Percentiles rank a stretch among this genome's conserved stretches.
Evolutionary conservation across 352 stramenopile species (phyloP).

Genomic region (Pythium utonaiense): DNA sequence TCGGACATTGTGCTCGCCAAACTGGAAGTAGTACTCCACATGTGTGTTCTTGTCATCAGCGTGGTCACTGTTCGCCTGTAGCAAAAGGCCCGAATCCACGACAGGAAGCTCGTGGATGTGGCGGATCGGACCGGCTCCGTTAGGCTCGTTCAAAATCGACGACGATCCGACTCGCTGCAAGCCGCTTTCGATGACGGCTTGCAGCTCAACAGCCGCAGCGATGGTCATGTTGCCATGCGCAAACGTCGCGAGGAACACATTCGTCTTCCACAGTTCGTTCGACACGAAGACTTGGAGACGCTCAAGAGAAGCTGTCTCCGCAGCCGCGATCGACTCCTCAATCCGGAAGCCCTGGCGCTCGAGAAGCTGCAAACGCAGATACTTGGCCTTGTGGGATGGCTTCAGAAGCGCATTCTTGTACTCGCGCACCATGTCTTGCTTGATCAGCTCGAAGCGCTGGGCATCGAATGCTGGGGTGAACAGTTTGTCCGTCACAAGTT

Average conservation of each 20-base stretch:
- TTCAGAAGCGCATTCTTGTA: conserved; percentile 70
- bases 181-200: conserved; percentile 40
- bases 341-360: conserved; percentile 50
- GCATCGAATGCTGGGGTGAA: conserved; percentile 24
- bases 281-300: conserved; percentile 39
- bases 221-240: conserved; percentile 68
- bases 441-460: conserved; percentile 47
- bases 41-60: conserved; percentile 78
- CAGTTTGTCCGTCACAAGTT: conserved; percentile 42
- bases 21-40: conserved; percentile 86
- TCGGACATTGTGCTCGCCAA: conserved; percentile 61
- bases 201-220: conserved; percentile 29
- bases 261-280: conserved; percentile 43
- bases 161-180: conserved; percentile 31
- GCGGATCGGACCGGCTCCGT: conserved; percentile 29
- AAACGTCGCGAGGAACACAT: conserved; percentile 53
- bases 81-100: conserved; percentile 36
- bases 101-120: conserved; percentile 57
- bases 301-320: conserved; percentile 37
- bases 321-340: conserved; percentile 43
- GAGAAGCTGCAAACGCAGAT: conserved; percentile 68
- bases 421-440: conserved; percentile 50
- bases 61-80: conserved; percentile 68
- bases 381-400: conserved; percentile 53
- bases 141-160: conserved; percentile 21